phyloP scores from a whole-genome alignment of 1,139 yeast species.

The Protomyces inundatus region DNA sequence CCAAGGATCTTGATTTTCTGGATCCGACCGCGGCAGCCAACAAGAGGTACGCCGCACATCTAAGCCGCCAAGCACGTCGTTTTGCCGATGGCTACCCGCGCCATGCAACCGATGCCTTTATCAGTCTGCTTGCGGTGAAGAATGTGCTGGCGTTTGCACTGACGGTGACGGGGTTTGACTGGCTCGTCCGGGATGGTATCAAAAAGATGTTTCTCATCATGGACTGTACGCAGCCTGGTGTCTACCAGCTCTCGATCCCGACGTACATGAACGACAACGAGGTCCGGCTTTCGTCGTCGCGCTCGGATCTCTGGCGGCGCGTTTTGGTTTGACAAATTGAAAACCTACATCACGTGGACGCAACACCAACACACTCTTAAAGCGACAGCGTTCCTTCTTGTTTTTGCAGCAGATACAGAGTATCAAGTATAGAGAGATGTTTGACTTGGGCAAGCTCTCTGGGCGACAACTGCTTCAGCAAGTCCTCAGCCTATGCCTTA shows the following conservation, averaged over 20 bases:
- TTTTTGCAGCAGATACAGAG: too few species aligned
- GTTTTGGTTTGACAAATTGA: not conserved
- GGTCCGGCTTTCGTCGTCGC: conserved; percentile 23
- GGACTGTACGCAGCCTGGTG: conserved; percentile 31
- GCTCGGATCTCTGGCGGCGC: conserved; percentile 14
- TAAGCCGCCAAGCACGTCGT: too few species aligned
- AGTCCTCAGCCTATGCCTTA: conserved; percentile 26
- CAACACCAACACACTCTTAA: too few species aligned
- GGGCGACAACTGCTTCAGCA: conserved; percentile 19
- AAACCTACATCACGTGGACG: not conserved
- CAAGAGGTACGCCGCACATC: too few species aligned
- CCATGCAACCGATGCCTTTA: conserved; percentile 30
- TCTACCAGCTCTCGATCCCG: conserved; percentile 27
- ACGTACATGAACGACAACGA: conserved; percentile 30
- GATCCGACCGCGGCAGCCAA: too few species aligned
- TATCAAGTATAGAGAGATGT: not conserved
- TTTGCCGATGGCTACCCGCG: conserved; percentile 32
- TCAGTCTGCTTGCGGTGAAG: conserved; percentile 30
- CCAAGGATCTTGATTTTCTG: too few species aligned
- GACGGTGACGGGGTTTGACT: conserved; percentile 30
- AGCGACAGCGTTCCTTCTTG: too few species aligned
- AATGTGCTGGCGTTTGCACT: conserved; percentile 31
- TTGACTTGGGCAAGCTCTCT: conserved; percentile 20
- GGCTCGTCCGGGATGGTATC: conserved; percentile 30
- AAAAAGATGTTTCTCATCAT: conserved; percentile 28